Evolutionary conservation across 805 yeast species (phyloP), one percentile per base, ranked within the genome.

Genomic region (Kuraishia borneana): DNA sequence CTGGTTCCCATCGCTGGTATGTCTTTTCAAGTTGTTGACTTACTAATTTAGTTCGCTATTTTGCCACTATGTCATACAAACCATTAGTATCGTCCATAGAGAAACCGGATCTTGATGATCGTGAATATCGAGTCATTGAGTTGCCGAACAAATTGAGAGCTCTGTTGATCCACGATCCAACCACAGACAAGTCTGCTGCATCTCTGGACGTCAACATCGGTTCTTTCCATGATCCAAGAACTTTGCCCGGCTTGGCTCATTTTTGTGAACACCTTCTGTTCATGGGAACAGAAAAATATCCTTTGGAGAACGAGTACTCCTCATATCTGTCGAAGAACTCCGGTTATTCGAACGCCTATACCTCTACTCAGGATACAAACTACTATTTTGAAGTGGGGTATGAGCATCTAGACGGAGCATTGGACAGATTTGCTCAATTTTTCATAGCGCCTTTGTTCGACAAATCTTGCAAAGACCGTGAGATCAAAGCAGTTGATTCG

Each of bases 371-470:
- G 45, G 85, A 83, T 47, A 89, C 97, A 4, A 89, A 89, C 57
- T 89, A 87, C 56, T 87, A 70, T 56, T 89, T 92, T 48, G 95
- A 89, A 48, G 72, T 92, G 4, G 73, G 78, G 39, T 70, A 81
- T 37, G 80, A 76, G 41, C 72, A 78, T 43, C 62, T 89, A 39
- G 75, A 78, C 40, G 96, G 94, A 5, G 96, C 96, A 0, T 60
- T 89, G 35, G 97, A 89, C 54, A 66, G 97, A 46, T 89, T 89
- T 55, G 72, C 95, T 4, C 97, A 89, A 53, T 89, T 89, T 52
- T 89, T 89, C 62, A 80, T 88, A 23, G 54, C 73, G 20, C 98
- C 98, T 1, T 61, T 89, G 44, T 89, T 89, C 48, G 62, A 66
- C 42, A 61, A 56, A 45, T 43, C 74, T 41, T 79, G 96, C 50